These are phyloP conservation scores for Cordyceps farinosa DNA, from an alignment of 2,329 filamentous ascomycete species.

Conservation along the genomic window DNA sequence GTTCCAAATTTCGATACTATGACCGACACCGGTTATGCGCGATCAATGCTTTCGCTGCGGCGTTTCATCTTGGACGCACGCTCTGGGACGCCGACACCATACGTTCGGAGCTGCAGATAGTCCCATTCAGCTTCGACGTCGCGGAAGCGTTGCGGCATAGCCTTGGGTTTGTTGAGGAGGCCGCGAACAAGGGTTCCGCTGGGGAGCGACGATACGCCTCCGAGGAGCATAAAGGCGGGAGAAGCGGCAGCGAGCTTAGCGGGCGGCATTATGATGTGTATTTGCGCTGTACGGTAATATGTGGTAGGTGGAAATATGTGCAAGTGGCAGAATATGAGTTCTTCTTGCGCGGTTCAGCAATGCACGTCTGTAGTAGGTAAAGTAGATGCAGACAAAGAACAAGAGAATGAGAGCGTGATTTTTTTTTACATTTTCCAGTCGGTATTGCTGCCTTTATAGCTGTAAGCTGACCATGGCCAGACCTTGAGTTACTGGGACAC, in stretches of 20 bases:
- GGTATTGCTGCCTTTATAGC: not conserved
- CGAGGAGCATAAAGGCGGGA: constrained; percentile 23
- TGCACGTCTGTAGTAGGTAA: not conserved
- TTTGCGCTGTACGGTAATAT: not conserved
- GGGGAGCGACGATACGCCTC: constrained; percentile 23
- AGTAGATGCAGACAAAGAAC: not conserved
- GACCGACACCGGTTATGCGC: not conserved
- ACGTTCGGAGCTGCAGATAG: constrained; percentile 8
- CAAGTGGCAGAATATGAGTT: not conserved
- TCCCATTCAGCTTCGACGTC: constrained; percentile 15
- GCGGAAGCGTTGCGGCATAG: constrained; percentile 2
- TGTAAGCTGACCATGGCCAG: not conserved
- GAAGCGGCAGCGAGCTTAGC: constrained; percentile 18
- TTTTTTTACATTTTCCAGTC: not conserved
- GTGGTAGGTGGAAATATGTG: not conserved
- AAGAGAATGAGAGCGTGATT: not conserved
- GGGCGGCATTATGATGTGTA: constrained; percentile 11
- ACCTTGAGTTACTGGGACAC: not conserved
- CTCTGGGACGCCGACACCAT: constrained; percentile 11
- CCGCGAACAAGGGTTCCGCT: constrained; percentile 23
- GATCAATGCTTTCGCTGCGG: not conserved
- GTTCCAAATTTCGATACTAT: not conserved
- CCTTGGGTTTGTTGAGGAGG: constrained; percentile 14
- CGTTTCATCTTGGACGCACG: constrained; percentile 10
- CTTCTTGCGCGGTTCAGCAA: not conserved